Evolutionary conservation across 2,329 filamentous ascomycete genomes (phyloP).

Genomic region (Ampelomyces quisqualis): DNA sequence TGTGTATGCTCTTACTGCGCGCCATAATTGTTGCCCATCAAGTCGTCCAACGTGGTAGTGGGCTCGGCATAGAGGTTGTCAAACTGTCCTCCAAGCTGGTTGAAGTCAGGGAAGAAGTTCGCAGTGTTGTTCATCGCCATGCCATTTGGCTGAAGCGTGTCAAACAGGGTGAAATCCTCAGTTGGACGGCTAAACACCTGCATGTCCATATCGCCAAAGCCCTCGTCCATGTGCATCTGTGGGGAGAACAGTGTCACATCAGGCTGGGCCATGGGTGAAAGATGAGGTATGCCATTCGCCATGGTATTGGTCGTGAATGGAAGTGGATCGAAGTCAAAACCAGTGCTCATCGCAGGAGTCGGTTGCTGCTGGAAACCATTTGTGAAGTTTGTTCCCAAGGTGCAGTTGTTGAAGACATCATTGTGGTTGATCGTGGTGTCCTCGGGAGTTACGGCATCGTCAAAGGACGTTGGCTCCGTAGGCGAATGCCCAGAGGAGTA

Average conservation of each 20-base stretch:
- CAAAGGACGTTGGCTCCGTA: slow-evolving; percentile 45
- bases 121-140: slow-evolving; percentile 28
- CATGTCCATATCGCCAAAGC: slow-evolving; percentile 54
- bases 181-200: slow-evolving; percentile 36
- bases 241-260: slow-evolving; percentile 70
- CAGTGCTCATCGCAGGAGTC: slow-evolving; percentile 46
- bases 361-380: slow-evolving; percentile 60
- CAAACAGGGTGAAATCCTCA: slow-evolving; percentile 65
- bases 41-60: slow-evolving; percentile 35
- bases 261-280: slow-evolving; percentile 68
- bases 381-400: slow-evolving; percentile 63
- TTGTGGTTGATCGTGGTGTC: slow-evolving; percentile 58
- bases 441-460: slow-evolving; percentile 49
- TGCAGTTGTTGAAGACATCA: slow-evolving; percentile 56
- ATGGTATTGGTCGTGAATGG: slow-evolving; percentile 30
- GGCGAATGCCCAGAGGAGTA: slow-evolving; percentile 47
- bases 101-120: slow-evolving; percentile 45
- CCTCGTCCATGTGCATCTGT: slow-evolving; percentile 63
- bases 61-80: slow-evolving; percentile 34
- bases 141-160: slow-evolving; percentile 26
- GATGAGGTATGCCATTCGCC: slow-evolving; percentile 49
- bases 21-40: slow-evolving; percentile 25
- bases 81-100: slow-evolving; percentile 44
- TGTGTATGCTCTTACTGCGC: slow-evolving; percentile 28
- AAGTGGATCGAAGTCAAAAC: slow-evolving; percentile 46